Evolutionary conservation across 2,329 filamentous ascomycete species (phyloP).

Genomic region (Alternaria ventricosa): DNA sequence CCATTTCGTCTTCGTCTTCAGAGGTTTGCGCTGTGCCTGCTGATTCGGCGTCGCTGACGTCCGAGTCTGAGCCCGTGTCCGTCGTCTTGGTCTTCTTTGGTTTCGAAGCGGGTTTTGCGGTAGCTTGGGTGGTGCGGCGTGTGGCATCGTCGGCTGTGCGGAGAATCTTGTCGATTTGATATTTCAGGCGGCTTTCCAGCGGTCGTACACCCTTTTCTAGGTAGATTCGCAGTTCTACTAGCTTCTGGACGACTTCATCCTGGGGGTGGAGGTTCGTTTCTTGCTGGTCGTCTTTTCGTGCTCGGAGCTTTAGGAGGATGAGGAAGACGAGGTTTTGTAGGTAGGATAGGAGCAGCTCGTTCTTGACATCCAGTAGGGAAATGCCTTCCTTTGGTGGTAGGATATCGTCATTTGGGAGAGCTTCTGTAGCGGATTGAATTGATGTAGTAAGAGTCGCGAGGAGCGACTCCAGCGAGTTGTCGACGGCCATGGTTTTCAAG

Average conservation of each 20-base stretch:
- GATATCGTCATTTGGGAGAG: slow-evolving; percentile 65
- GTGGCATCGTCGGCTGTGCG: slow-evolving; percentile 78
- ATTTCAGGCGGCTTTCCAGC: slow-evolving; percentile 87
- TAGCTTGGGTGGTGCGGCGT: slow-evolving; percentile 37
- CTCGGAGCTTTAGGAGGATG: slow-evolving; percentile 76
- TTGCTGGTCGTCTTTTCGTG: slow-evolving; percentile 40
- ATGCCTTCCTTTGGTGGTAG: slow-evolving; percentile 84
- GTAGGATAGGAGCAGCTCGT: slow-evolving; percentile 95
- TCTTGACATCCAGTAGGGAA: slow-evolving; percentile 93
- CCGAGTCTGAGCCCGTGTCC: slow-evolving; percentile 50
- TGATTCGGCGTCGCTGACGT: slow-evolving; percentile 48
- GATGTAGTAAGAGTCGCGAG: slow-evolving; percentile 61
- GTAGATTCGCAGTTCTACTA: slow-evolving; percentile 91
- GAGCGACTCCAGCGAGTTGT: slow-evolving; percentile 49
- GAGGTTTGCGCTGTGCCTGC: slow-evolving; percentile 35
- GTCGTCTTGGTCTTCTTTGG: slow-evolving; percentile 43
- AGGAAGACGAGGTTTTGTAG: slow-evolving; percentile 92
- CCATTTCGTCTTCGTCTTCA: slow-evolving; percentile 62
- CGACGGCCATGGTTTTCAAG: slow-evolving; percentile 42
- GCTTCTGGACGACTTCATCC: slow-evolving; percentile 77
- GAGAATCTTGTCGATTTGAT: slow-evolving; percentile 94
- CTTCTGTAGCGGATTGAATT: slow-evolving; percentile 64
- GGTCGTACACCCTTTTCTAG: slow-evolving; percentile 91
- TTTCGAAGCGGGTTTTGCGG: slow-evolving; percentile 21
- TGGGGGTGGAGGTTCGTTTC: slow-evolving; percentile 56